These are phyloP conservation scores for Trichoderma atrobrunneum DNA, from an alignment of 2,329 filamentous ascomycete genomes.

Conservation along the genomic window DNA sequence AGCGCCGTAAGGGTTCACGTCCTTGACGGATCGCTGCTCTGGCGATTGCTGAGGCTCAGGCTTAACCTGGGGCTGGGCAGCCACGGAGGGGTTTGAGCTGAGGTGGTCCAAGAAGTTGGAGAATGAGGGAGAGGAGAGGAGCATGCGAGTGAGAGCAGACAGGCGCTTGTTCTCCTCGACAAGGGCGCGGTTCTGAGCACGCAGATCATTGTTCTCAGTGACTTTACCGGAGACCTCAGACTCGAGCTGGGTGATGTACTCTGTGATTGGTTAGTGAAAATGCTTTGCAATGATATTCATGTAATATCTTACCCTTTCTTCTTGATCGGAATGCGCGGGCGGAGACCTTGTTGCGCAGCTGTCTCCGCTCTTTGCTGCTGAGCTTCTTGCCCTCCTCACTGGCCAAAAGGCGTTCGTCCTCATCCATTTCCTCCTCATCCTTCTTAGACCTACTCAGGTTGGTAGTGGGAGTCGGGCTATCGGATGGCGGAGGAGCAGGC, in stretches of 20 bases:
- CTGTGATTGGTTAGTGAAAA: constrained; percentile 45
- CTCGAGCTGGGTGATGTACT: constrained; percentile 96
- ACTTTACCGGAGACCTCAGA: constrained; percentile 80
- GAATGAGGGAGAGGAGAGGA: constrained; percentile 77
- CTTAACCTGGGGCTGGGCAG: constrained; percentile 39
- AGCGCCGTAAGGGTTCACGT: constrained; percentile 59
- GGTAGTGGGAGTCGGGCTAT: constrained; percentile 49
- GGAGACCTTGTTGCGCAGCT: constrained; percentile 98
- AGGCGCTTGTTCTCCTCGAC: constrained; percentile 82
- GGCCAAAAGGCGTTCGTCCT: constrained; percentile 89
- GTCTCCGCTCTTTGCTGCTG: constrained; percentile 94
- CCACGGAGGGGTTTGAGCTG: constrained; percentile 55
- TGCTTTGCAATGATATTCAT: not conserved
- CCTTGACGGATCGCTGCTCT: constrained; percentile 57
- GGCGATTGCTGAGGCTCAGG: constrained; percentile 38
- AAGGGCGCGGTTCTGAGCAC: constrained; percentile 75
- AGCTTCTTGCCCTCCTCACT: constrained; percentile 99
- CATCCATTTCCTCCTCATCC: constrained; percentile 98
- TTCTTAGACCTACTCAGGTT: constrained; percentile 77
- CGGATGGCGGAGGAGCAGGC: constrained; percentile 50
- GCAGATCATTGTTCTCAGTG: constrained; percentile 78
- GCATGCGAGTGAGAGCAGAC: constrained; percentile 74
- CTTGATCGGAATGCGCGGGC: constrained; percentile 96
- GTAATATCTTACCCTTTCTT: constrained; percentile 75
- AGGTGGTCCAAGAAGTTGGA: constrained; percentile 74